These are phyloP conservation scores for Castanospermum australe DNA, from an alignment of 306 rosid genomes.

Conservation along the genomic window DNA sequence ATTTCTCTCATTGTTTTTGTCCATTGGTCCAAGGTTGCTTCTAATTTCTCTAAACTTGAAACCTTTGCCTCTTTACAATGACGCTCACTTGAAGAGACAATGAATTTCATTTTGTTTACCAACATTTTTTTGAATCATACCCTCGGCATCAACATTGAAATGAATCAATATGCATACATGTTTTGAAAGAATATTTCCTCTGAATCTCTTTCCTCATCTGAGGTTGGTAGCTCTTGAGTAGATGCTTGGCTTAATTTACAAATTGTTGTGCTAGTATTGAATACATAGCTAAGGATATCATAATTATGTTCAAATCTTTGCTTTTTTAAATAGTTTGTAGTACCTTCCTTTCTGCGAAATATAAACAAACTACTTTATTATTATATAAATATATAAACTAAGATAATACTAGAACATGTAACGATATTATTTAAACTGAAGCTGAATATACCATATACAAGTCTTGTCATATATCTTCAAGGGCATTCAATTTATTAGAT, in stretches of 20 bases:
- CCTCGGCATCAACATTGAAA: background rate
- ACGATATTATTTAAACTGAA: no score
- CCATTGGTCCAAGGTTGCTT: background rate
- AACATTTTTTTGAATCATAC: background rate
- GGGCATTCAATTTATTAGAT: no score
- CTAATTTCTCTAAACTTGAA: background rate
- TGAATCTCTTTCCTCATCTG: background rate
- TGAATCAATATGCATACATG: background rate
- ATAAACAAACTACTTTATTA: no score
- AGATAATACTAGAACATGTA: no score
- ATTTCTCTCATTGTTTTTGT: background rate
- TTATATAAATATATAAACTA: background rate
- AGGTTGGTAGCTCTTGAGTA: background rate
- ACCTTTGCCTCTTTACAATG: background rate
- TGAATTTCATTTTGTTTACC: background rate
- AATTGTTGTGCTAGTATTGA: background rate
- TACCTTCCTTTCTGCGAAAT: background rate
- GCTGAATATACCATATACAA: no score
- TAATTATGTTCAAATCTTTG: background rate
- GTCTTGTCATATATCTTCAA: no score
- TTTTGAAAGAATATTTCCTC: background rate
- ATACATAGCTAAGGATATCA: background rate
- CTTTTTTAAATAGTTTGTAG: background rate
- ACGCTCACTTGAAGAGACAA: background rate
- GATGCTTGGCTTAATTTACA: background rate